phyloP scores from a whole-genome alignment of 2,329 filamentous ascomycete species.

The Fusarium pseudocircinatum region DNA sequence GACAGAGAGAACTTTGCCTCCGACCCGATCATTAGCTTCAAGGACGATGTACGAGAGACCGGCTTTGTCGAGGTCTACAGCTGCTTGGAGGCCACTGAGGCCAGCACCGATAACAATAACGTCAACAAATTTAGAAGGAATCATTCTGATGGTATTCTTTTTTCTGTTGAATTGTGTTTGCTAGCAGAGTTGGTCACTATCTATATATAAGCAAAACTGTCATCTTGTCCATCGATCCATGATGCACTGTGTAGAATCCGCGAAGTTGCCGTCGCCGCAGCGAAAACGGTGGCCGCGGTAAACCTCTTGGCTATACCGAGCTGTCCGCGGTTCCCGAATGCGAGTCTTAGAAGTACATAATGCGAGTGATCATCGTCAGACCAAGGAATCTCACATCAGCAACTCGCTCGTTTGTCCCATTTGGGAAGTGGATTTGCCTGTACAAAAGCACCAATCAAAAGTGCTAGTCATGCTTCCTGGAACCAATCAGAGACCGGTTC shows the following conservation, averaged over 20 bases:
- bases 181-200: accelerated
- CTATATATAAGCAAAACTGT: not conserved
- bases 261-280: accelerated
- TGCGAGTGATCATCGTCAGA: not conserved
- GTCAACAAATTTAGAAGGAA: not conserved
- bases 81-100: constrained; percentile 47
- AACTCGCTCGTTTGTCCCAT: not conserved
- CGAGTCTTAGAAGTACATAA: no score
- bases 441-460: not conserved
- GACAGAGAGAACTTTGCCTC: constrained; percentile 51
- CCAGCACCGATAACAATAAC: constrained; percentile 22
- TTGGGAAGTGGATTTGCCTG: not conserved
- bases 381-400: not conserved
- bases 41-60: constrained; percentile 53
- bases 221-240: not conserved
- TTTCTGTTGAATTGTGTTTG: accelerated
- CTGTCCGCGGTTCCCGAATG: not conserved
- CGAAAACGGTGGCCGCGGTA: not conserved
- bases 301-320: not conserved
- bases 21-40: constrained; percentile 58
- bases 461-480: not conserved
- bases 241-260: not conserved
- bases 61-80: constrained; percentile 42
- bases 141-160: not conserved
- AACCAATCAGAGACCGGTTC: no score